Base-by-base conservation (phyloP, 441 rosid genomes). In the Erodium texanum region DNA sequence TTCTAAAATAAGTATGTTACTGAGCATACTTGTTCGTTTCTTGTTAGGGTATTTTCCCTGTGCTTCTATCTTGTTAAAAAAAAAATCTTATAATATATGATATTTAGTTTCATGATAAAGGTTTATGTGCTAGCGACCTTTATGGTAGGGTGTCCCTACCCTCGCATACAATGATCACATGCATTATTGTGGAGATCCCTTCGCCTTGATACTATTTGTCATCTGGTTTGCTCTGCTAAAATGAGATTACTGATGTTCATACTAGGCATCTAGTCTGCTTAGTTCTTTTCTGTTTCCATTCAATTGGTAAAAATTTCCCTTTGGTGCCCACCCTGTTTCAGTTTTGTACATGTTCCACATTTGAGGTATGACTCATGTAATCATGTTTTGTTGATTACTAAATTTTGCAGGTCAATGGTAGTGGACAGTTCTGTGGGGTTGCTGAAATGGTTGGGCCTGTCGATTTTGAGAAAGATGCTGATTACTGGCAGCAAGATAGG, bases 401-500 rank as follows among this genome's bases (percentile, higher is more conserved):
- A 50, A 2, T 58, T 22, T 59, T 59, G 64, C 19, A 90, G 97
- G 97, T 90, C 66, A 93, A 93, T 76, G 83, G 96, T 24, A 93
- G 98, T 73, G 98, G 98, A 2, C 97, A 89, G 64, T 93, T 93
- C 81, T 93, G 91, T 72, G 98, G 98, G 36, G 79, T 93, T 58
- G 96, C 95, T 19, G 97, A 93, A 79, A 93, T 93, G 98, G 72
- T 78, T 1, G 98, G 98, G 5, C 80, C 86, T 10, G 98, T 93
- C 76, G 96, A 93, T 82, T 93, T 93, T 70, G 71, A 85, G 66
- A 90, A 84, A 74, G 87, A 79, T 66, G 82, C 84, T 19, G 95
- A 90, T 73, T 89, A 85, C 73, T 93, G 98, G 98, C 98, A 93
- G 68, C 96, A 89, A 72, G 96, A 93, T 81, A 93, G 91, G 83